Evolutionary conservation across 2,329 filamentous ascomycete genomes (phyloP), one percentile per base, ranked within the genome.

Genomic region (Ophiostoma ips): DNA sequence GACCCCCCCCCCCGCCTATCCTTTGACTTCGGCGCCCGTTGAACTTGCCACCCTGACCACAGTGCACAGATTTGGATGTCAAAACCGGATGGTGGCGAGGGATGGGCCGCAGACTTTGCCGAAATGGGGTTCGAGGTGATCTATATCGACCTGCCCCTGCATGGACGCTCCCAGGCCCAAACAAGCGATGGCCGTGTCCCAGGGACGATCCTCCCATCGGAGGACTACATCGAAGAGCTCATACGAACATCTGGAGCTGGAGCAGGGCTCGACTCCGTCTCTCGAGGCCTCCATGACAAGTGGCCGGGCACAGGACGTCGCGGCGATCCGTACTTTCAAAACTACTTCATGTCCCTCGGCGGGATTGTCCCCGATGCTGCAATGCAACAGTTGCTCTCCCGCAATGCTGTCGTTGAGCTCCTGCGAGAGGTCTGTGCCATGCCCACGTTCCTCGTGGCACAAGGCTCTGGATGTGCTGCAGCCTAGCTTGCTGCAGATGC

Each of bases 401-500:
- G 21, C 21, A 43, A 43, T 30, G 38, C 21, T n/a, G 13, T 43
- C 13, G 38, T 43, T n/a, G n/a, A 43, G 13, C 12, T 59, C 19
- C 45, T 60, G 6, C 31, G 38, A 6, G 44, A 12, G 18, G 31
- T 53, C 16, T 35, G 49, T 15, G 50, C 15, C 3, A 50, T 52
- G 9, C 63, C 64, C 0, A 60, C 73, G 37, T 56, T 77, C 3
- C 53, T 80, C 11, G 16, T 53, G 7, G 69, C 69, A 0, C 71
- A 79, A 53, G 73, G 71, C 0, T 67, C 74, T 15, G 70, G 71
- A 4, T 68, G 69, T 1, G 63, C 63, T 11, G 66, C 68, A 52
- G 67, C 64, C 9, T 75, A 67, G 68, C 63, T 71, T 9, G 64
- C 71, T 9, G 71, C 69, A 2, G 76, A 81, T 55, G 59, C 62